phyloP scores from a whole-genome alignment of 352 stramenopile genomes.

The Thraustochytrium sp. region DNA sequence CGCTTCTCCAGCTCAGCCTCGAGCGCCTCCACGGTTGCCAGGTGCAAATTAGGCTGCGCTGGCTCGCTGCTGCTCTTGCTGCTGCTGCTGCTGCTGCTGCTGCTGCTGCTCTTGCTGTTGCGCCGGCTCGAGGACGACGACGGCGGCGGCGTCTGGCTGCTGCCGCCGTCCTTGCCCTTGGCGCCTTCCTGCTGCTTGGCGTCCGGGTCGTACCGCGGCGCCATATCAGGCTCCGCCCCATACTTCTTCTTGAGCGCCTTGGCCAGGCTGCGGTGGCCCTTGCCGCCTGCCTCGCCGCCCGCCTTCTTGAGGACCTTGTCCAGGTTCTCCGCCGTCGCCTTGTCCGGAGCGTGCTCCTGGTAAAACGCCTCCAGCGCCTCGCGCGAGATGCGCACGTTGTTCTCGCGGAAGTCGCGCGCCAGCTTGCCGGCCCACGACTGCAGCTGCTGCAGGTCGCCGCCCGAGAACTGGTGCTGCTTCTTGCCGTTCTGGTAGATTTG shows the following conservation, averaged over 20 bases:
- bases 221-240: slow-evolving; percentile 51
- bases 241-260: slow-evolving; percentile 70
- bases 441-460: slow-evolving; percentile 61
- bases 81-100: background rate
- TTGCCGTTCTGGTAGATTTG: slow-evolving; percentile 63
- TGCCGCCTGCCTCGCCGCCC: slow-evolving; percentile 12
- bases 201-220: slow-evolving; percentile 49
- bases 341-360: slow-evolving; percentile 55
- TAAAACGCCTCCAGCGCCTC: slow-evolving; percentile 61
- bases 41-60: slow-evolving; percentile 55
- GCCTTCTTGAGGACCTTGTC: slow-evolving; percentile 53
- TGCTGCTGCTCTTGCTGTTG: background rate
- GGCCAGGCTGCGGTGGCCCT: slow-evolving; percentile 48
- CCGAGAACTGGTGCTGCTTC: slow-evolving; percentile 60
- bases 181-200: slow-evolving; percentile 34
- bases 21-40: slow-evolving; percentile 60
- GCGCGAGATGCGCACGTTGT: slow-evolving; percentile 58
- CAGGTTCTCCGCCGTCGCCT: slow-evolving; percentile 53
- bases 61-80: slow-evolving; percentile 33
- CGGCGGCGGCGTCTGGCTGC: slow-evolving; percentile 27
- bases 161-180: slow-evolving; percentile 31
- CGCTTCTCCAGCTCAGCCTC: slow-evolving; percentile 49
- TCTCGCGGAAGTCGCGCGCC: slow-evolving; percentile 54
- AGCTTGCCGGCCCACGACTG: slow-evolving; percentile 57
- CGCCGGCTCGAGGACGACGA: background rate